Percentiles rank a stretch among this genome's conserved stretches.
These are phyloP conservation scores for Fonsecaea pedrosoi DNA, from an alignment of 2,329 filamentous ascomycete species.

Conservation along the genomic window DNA sequence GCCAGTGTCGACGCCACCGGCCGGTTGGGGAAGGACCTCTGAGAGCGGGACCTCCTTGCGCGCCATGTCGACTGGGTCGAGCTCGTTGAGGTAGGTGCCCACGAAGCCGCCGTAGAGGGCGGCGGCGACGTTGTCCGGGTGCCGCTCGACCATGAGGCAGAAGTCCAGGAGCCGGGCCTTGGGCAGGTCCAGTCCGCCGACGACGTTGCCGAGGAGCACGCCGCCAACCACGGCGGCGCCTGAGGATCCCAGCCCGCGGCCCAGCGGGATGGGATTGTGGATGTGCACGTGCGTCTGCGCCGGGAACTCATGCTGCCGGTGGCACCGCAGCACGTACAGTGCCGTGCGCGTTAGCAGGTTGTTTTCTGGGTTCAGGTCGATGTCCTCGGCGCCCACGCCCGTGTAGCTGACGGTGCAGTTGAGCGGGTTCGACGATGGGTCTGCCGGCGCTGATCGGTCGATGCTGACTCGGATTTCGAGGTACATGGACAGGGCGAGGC, in stretches of 20 bases:
- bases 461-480: constrained; percentile 86
- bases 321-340: constrained; percentile 91
- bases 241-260: constrained; percentile 90
- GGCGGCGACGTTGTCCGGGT: constrained; percentile 93
- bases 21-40: constrained; percentile 88
- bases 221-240: constrained; percentile 95
- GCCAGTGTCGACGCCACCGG: constrained; percentile 90
- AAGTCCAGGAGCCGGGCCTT: constrained; percentile 83
- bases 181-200: constrained; percentile 74
- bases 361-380: constrained; percentile 80
- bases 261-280: constrained; percentile 91
- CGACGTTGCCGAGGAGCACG: constrained; percentile 89
- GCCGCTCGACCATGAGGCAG: constrained; percentile 89
- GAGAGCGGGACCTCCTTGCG: constrained; percentile 92
- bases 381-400: constrained; percentile 74
- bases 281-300: constrained; percentile 89
- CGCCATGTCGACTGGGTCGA: constrained; percentile 85
- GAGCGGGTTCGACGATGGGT: constrained; percentile 44
- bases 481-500: constrained; percentile 90
- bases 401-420: constrained; percentile 94
- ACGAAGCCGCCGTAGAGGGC: constrained; percentile 96
- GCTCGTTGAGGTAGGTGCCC: constrained; percentile 92
- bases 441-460: constrained; percentile 48
- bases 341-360: constrained; percentile 96
- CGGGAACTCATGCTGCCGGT: constrained; percentile 84